These are phyloP conservation scores for Paramyrothecium sp. DNA, from an alignment of 2,329 filamentous ascomycete genomes.

Conservation along the genomic window DNA sequence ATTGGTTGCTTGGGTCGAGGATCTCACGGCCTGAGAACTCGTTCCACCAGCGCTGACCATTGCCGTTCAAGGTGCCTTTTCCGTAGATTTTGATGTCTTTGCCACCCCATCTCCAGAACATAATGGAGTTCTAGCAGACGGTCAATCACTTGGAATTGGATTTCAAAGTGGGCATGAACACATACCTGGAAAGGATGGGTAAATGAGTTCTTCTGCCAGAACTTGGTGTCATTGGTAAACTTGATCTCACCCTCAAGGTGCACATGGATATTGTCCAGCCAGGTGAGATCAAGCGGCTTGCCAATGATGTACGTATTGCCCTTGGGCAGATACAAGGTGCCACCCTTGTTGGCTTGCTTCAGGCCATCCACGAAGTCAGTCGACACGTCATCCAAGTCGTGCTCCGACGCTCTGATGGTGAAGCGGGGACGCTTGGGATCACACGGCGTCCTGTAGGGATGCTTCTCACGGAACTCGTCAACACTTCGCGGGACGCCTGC, in stretches of 20 bases:
- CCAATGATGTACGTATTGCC: slow-evolving; percentile 20
- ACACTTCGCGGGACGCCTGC: slow-evolving; percentile 19
- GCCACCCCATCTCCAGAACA: slow-evolving; percentile 21
- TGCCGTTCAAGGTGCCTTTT: slow-evolving; percentile 16
- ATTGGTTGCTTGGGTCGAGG: slow-evolving; percentile 14
- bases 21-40: slow-evolving; percentile 20
- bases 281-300: slow-evolving; percentile 19
- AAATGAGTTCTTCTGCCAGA: slow-evolving; percentile 19
- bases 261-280: slow-evolving; percentile 18
- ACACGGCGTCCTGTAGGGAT: slow-evolving; percentile 13
- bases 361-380: slow-evolving; percentile 17
- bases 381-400: slow-evolving; percentile 17
- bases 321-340: slow-evolving; percentile 17
- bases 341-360: slow-evolving; percentile 18
- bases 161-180: accelerated
- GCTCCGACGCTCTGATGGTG: slow-evolving; percentile 16
- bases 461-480: slow-evolving; percentile 18
- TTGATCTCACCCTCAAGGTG: slow-evolving; percentile 22
- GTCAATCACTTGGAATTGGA: neutral
- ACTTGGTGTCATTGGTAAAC: slow-evolving; percentile 19
- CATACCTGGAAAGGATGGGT: slow-evolving; percentile 19
- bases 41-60: slow-evolving; percentile 22
- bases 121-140: slow-evolving; percentile 17
- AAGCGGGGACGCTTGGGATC: slow-evolving; percentile 12
- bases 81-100: slow-evolving; percentile 19